Conservation (phyloP, 75 land plant genomes). For the Cryptomeria japonica region DNA sequence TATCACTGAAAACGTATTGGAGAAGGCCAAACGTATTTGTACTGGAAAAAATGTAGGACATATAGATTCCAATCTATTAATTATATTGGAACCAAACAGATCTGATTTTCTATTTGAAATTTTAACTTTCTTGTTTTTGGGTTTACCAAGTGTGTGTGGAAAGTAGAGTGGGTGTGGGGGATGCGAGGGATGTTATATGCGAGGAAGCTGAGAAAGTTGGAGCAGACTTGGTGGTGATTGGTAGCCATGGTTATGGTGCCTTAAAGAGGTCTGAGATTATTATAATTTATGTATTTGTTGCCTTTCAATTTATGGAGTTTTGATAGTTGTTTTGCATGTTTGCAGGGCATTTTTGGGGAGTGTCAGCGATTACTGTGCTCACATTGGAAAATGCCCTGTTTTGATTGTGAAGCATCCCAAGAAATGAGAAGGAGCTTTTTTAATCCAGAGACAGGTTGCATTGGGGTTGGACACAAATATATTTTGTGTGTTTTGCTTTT, state of each 20-base stretch:
- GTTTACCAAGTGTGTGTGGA: slow-evolving; percentile 15
- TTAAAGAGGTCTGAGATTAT: slow-evolving; percentile 11
- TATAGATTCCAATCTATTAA: neutral
- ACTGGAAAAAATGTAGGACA: slow-evolving; percentile 8
- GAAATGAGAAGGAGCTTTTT: neutral
- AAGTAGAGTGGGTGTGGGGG: slow-evolving; percentile 14
- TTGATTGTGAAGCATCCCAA: slow-evolving; percentile 38
- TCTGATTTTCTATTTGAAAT: neutral
- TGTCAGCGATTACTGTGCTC: slow-evolving; percentile 45
- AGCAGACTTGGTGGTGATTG: slow-evolving; percentile 8
- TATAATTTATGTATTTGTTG: neutral
- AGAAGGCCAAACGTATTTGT: slow-evolving; percentile 48
- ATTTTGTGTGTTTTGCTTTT: too few relatives aligned
- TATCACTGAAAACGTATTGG: slow-evolving; percentile 46
- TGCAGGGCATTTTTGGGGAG: slow-evolving; percentile 50
- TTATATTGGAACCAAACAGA: neutral
- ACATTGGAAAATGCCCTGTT: slow-evolving; percentile 47
- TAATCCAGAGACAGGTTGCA: too few relatives aligned
- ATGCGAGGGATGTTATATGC: slow-evolving; percentile 26
- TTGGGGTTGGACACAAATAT: too few relatives aligned
- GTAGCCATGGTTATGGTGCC: slow-evolving; percentile 23
- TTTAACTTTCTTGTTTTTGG: neutral
- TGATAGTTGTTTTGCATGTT: neutral
- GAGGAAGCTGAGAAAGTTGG: slow-evolving; percentile 22
- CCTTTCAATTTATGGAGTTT: neutral